These are phyloP conservation scores for Psilocybe subaeruginosa DNA, from an alignment of 768 basidiomycete genomes.

Conservation along the genomic window DNA sequence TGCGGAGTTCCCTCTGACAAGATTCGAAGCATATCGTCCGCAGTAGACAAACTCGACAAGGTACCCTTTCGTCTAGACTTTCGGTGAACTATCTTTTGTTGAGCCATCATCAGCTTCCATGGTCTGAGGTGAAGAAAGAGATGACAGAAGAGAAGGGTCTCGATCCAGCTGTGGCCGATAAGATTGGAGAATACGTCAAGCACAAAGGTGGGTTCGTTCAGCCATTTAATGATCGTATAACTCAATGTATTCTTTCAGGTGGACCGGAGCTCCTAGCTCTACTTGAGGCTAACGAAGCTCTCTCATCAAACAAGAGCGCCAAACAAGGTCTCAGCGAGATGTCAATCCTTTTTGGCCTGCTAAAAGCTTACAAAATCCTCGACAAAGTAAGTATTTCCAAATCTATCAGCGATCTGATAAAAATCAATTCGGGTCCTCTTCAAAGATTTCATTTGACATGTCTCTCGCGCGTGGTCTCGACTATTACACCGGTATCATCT, in stretches of 20 bases:
- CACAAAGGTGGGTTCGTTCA: slow-evolving; percentile 66
- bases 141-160: slow-evolving; percentile 97
- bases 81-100: background rate
- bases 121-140: slow-evolving; percentile 92
- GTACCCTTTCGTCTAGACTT: slow-evolving; percentile 33
- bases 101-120: slow-evolving; percentile 60
- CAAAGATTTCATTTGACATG: slow-evolving; percentile 91
- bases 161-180: slow-evolving; percentile 79
- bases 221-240: background rate
- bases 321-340: slow-evolving; percentile 88
- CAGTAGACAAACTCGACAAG: slow-evolving; percentile 99
- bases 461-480: slow-evolving; percentile 97
- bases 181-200: slow-evolving; percentile 96
- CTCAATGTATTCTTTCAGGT: slow-evolving; percentile 44
- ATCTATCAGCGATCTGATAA: no score
- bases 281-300: slow-evolving; percentile 61
- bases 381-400: slow-evolving; percentile 56
- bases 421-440: background rate
- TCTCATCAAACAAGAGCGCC: slow-evolving; percentile 75
- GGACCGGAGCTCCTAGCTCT: slow-evolving; percentile 75
- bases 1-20: slow-evolving; percentile 93
- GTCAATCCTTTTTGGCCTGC: slow-evolving; percentile 79
- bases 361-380: slow-evolving; percentile 78
- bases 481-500: slow-evolving; percentile 99
- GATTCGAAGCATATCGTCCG: slow-evolving; percentile 90